phyloP scores from a whole-genome alignment of 495 filamentous ascomycete species.

The Sordaria brevicollis region DNA sequence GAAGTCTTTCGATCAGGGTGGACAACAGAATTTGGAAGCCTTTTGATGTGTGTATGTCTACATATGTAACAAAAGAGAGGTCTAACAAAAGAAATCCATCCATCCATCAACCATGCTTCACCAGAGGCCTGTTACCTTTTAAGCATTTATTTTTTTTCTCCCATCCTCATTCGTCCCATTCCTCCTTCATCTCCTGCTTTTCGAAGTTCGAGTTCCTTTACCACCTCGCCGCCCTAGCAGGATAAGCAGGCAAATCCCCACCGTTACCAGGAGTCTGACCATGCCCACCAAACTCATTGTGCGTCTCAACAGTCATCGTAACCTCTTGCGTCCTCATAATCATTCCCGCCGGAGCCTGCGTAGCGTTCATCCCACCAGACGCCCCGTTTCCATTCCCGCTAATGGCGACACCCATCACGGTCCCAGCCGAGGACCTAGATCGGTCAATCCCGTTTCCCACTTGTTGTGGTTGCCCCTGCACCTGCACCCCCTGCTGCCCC shows the following conservation, averaged over 20 bases:
- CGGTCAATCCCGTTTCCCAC: neutral
- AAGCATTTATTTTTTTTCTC: no score
- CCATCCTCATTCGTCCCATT: no score
- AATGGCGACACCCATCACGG: neutral
- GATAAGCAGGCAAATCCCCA: neutral
- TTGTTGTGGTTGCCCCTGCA: neutral
- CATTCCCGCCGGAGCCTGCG: neutral
- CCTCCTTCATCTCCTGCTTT: no score
- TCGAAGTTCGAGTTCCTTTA: no score
- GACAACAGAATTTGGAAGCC: no score
- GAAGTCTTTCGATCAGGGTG: no score
- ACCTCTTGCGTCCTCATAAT: neutral
- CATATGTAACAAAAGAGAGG: no score
- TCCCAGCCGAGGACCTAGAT: neutral
- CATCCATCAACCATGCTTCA: no score
- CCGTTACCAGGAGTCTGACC: neutral
- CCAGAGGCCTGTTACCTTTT: no score
- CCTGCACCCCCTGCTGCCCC: neutral
- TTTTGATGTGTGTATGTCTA: no score
- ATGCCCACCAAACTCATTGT: neutral
- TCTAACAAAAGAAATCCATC: no score
- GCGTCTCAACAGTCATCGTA: neutral
- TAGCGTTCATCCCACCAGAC: neutral
- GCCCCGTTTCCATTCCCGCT: neutral
- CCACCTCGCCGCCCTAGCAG: neutral